Base-by-base conservation (phyloP, 140 eudicot species). In the Senecio squalidus region DNA sequence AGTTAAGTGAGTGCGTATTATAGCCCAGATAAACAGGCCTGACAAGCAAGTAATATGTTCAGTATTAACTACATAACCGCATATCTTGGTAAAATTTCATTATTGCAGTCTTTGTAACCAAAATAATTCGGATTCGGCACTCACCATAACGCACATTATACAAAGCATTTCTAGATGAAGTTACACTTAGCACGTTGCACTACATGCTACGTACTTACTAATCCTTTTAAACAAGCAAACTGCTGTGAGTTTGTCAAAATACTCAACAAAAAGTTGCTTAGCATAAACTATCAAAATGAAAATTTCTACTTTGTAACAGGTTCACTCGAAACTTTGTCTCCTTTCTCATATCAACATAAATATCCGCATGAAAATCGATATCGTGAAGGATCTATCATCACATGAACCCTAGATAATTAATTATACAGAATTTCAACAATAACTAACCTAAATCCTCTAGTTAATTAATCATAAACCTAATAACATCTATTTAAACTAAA, bases 361-460 rank as follows among this genome's bases (percentile, higher is more conserved):
- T 36, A 36, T 36, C 15, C 13, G 11, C 11, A 34, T 5, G 15
- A 36, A 9, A 36, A 10, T 36, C 43, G n/a, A 36, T n/a, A 36
- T 36, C 4, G 41, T 9, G 2, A 34, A 34, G 13, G 0, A 36
- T 36, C 43, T 10, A 36, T 3, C 43, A 11, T 15, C 10, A 9
- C 43, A 36, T 9, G 10, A 10, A 36, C 43, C 43, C 16, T 10
- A 36, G 13, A 36, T 36, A 36, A 13, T 36, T 10, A n/a, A n/a
- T n/a, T n/a, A n/a, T n/a, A n/a, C n/a, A n/a, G n/a, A n/a, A n/a
- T n/a, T n/a, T n/a, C n/a, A n/a, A n/a, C n/a, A n/a, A n/a, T n/a
- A 68, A 4, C 14, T 54, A 46, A 55, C 50, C 72, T 45, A 64
- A 71, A 61, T 61, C 41, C 64, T 40, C 57, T 9, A 41, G 25